Conservation (phyloP, 768 basidiomycete genomes). For the Pleurotus pulmonarius region DNA sequence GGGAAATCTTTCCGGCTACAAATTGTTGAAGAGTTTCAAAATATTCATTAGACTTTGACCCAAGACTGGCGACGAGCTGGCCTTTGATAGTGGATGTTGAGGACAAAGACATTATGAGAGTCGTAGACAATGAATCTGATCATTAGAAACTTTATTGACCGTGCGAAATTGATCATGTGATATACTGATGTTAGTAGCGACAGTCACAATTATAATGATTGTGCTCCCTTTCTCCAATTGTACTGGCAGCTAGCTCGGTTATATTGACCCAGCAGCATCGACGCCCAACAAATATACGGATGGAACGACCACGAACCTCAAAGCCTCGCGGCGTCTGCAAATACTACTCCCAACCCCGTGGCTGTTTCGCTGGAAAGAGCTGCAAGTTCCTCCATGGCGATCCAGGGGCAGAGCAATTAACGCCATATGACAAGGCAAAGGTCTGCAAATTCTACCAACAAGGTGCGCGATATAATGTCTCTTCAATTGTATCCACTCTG, state of each 20-base stretch:
- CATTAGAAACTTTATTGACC: too few relatives aligned
- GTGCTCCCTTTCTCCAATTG: neutral
- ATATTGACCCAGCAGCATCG: neutral
- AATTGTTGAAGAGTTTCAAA: conserved; percentile 65
- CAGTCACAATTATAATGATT: neutral
- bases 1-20: conserved; percentile 63
- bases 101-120: conserved; percentile 61
- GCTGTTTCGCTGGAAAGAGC: conserved; percentile 62
- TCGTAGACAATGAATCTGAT: neutral
- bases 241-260: neutral
- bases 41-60: conserved; percentile 55
- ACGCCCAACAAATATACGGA: neutral
- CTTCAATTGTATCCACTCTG: neutral
- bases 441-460: conserved; percentile 60
- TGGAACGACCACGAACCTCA: conserved; percentile 56
- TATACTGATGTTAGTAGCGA: neutral
- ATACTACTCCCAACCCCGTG: conserved; percentile 59
- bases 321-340: conserved; percentile 69
- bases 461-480: conserved; percentile 31
- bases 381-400: conserved; percentile 80
- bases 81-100: conserved; percentile 71
- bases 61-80: conserved; percentile 61
- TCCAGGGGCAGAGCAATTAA: conserved; percentile 37
- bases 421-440: conserved; percentile 72
- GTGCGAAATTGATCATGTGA: too few relatives aligned